Evolutionary conservation across 1,284 basidiomycete genomes (phyloP).

Genomic region (Volvariella volvacea): DNA sequence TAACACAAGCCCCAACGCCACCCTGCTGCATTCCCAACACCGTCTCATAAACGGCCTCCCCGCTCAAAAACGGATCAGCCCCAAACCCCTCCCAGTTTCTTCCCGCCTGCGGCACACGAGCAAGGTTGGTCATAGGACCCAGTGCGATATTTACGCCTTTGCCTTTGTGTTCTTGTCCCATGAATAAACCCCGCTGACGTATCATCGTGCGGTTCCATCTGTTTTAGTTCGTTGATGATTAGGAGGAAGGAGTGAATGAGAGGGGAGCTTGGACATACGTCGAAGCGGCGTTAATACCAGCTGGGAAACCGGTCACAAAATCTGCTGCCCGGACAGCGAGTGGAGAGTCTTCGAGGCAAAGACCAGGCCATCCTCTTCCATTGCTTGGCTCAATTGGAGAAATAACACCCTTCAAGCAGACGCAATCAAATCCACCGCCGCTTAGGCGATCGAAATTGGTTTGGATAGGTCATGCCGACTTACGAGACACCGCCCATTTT

Average conservation of each 20-base stretch:
- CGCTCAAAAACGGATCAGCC: slow-evolving; percentile 68
- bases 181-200: slow-evolving; percentile 63
- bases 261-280: too few relatives aligned
- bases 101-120: slow-evolving; percentile 58
- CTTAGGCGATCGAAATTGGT: too few relatives aligned
- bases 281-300: slow-evolving; percentile 49
- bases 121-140: slow-evolving; percentile 67
- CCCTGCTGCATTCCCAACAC: slow-evolving; percentile 67
- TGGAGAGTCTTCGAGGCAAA: slow-evolving; percentile 65
- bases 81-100: slow-evolving; percentile 87
- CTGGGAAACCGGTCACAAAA: slow-evolving; percentile 55
- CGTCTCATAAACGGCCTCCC: slow-evolving; percentile 69
- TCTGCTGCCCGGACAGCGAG: slow-evolving; percentile 47
- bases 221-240: slow-evolving; percentile 4
- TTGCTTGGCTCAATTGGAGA: slow-evolving; percentile 26
- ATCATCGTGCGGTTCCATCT: slow-evolving; percentile 62
- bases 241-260: slow-evolving; percentile 18
- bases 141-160: slow-evolving; percentile 77
- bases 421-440: too few relatives aligned
- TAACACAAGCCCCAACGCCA: slow-evolving; percentile 74
- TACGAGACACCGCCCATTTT: slow-evolving; percentile 57
- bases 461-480: slow-evolving; percentile 18
- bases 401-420: slow-evolving; percentile 33
- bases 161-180: slow-evolving; percentile 73
- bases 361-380: slow-evolving; percentile 43